Evolutionary conservation across 805 yeast species (phyloP).

Genomic region (Yueomyces sp.): DNA sequence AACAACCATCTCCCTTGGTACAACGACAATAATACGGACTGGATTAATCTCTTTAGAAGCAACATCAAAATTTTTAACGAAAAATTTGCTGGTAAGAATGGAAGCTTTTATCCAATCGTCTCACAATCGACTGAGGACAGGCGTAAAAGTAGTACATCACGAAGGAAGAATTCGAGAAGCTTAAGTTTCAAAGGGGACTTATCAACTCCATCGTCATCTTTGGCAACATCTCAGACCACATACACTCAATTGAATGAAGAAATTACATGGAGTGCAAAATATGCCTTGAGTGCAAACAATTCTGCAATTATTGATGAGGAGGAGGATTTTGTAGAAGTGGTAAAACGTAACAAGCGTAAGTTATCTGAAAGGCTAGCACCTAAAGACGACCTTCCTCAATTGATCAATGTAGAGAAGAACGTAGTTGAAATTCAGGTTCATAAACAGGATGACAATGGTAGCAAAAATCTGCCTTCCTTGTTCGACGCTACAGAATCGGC

Average conservation of each 20-base stretch:
- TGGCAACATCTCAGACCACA: background rate
- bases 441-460: background rate
- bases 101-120: conserved; percentile 23
- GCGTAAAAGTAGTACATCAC: background rate
- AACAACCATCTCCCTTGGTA: conserved; percentile 17
- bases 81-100: conserved; percentile 26
- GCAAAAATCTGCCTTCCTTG: conserved; percentile 7
- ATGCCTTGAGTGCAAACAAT: background rate
- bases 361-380: conserved; percentile 1
- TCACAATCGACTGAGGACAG: background rate
- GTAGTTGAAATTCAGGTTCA: conserved; percentile 10
- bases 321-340: conserved; percentile 11
- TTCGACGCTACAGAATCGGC: background rate
- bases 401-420: background rate
- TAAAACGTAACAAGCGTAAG: conserved; percentile 8
- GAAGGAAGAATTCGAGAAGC: conserved; percentile 1
- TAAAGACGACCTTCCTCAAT: background rate
- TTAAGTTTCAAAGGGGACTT: background rate
- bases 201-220: background rate
- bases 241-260: background rate
- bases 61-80: conserved; percentile 28
- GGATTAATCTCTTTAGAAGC: conserved; percentile 24
- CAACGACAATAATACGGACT: conserved; percentile 15
- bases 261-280: conserved; percentile 1
- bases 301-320: conserved; percentile 6